Evolutionary conservation across 148 eudicot genomes (phyloP).

Genomic region (Camellia lanceoleosa): DNA sequence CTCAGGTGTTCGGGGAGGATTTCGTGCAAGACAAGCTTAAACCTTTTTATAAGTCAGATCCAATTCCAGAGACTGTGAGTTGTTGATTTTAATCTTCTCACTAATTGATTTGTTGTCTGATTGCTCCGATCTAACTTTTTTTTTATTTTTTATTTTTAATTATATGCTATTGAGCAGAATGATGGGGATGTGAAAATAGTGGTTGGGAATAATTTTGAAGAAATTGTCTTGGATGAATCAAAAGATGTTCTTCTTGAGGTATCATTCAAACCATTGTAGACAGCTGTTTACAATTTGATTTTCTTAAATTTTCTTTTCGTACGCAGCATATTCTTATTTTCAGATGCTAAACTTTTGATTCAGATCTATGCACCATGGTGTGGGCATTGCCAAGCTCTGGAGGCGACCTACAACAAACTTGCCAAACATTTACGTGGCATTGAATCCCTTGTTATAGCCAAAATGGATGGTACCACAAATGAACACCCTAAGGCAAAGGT

Average conservation of each 20-base stretch:
- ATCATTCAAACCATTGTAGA: not conserved
- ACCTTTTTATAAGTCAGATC: slow-evolving; percentile 89
- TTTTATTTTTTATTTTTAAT: not conserved
- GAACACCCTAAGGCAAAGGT: slow-evolving; percentile 94
- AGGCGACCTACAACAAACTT: slow-evolving; percentile 86
- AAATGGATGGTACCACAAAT: slow-evolving; percentile 98
- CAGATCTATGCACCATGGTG: slow-evolving; percentile 98
- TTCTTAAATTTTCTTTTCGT: not conserved
- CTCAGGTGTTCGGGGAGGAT: slow-evolving; percentile 64
- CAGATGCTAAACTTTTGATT: not conserved
- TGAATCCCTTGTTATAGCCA: slow-evolving; percentile 77
- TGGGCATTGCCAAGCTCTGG: slow-evolving; percentile 90
- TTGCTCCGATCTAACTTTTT: slow-evolving; percentile 13
- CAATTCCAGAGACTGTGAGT: slow-evolving; percentile 84
- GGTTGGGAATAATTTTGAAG: slow-evolving; percentile 87
- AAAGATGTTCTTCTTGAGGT: slow-evolving; percentile 99
- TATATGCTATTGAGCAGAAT: slow-evolving; percentile 45
- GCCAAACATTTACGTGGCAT: slow-evolving; percentile 73
- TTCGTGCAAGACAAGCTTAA: slow-evolving; percentile 79
- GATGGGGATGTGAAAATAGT: slow-evolving; percentile 88
- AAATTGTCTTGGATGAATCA: slow-evolving; percentile 88
- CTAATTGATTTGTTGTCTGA: slow-evolving; percentile 12
- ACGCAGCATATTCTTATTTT: not conserved
- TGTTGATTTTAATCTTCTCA: not conserved
- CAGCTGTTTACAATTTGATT: not conserved